These are phyloP conservation scores for Panicum virgatum DNA, from an alignment of 202 grass and related monocot species.

Conservation along the genomic window DNA sequence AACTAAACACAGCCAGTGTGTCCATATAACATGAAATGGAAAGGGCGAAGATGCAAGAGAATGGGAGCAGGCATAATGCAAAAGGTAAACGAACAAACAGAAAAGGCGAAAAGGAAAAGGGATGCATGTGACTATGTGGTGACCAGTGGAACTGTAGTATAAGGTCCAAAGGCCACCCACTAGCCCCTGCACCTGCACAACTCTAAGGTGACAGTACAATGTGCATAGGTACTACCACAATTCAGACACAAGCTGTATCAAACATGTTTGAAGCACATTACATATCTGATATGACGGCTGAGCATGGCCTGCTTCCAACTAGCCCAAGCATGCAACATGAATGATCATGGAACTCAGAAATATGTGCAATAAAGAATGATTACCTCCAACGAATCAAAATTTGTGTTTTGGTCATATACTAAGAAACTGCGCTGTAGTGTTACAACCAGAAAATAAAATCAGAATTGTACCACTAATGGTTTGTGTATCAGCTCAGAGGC, in stretches of 20 bases:
- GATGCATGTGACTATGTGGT: not conserved
- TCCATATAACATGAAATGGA: slow-evolving; percentile 35
- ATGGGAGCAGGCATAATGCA: not conserved
- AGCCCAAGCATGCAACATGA: not conserved
- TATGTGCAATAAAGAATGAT: slow-evolving; percentile 1
- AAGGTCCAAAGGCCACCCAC: not conserved
- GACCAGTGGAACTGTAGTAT: slow-evolving; percentile 19
- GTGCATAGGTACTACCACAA: not conserved
- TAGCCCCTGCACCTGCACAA: not conserved
- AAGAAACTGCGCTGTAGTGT: slow-evolving; percentile 22
- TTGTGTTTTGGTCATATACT: slow-evolving; percentile 18
- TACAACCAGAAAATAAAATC: slow-evolving; percentile 35
- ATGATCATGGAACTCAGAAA: not conserved
- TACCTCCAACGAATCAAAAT: slow-evolving; percentile 32
- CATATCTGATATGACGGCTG: not conserved
- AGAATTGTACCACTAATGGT: slow-evolving; percentile 28
- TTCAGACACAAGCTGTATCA: slow-evolving; percentile 15
- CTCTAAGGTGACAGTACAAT: slow-evolving; percentile 28
- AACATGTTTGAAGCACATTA: not conserved
- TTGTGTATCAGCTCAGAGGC: slow-evolving; percentile 25
- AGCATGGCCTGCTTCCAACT: not conserved
- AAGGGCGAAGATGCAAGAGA: slow-evolving; percentile 24
- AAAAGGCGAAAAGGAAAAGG: slow-evolving; percentile 6
- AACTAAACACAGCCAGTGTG: too few relatives aligned
- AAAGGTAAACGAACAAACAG: slow-evolving; percentile 32